Evolutionary conservation across 768 basidiomycete species (phyloP), one percentile per base, ranked within the genome.

Genomic region (Rhodotorula taiwanensis): DNA sequence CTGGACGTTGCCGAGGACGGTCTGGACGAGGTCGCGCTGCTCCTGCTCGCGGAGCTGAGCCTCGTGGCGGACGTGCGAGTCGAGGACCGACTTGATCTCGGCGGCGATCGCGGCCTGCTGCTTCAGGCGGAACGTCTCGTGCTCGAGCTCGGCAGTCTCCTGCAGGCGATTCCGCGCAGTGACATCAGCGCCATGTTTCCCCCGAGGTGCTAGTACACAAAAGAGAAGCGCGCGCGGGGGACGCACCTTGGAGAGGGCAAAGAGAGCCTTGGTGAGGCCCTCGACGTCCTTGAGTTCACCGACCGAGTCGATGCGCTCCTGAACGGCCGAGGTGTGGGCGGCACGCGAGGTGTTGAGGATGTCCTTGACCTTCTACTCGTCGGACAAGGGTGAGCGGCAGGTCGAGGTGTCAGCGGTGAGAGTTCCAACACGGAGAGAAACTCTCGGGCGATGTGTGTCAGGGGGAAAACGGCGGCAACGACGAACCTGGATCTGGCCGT

Each of bases 51-150:
- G 91, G 75, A 84, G 81, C 76, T 93, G 89, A 75, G 95, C 93
- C 81, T 98, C 94, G 78, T 85, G 92, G 75, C 95, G 88, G 60
- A 92, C 94, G 93, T 93, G 95, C 76, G 88, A 89, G 81, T 98
- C 95, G 60, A 99, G 84, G 44, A 98, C 93, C 34, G 86, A 72
- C 79, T 97, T 98, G 74, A 97, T 79, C 79, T 99, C 95, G 48
- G 87, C 68, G 34, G 92, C 84, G 74, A 98, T 79, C 47, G 83
- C 84, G 62, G 86, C 84, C 77, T 89, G 87, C 80, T 99, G 95
- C 72, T 84, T 83, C 75, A 90, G 88, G 50, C 87, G 84, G 72
- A 98, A 99, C 61, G 87, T 85, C 72, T 88, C 85, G 63, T 85
- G 80, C 79, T 99, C 95, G 72, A 95, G 80, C 72, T 84, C 79